phyloP scores from a whole-genome alignment of 1,139 yeast genomes.

The Lodderomyces theae region DNA sequence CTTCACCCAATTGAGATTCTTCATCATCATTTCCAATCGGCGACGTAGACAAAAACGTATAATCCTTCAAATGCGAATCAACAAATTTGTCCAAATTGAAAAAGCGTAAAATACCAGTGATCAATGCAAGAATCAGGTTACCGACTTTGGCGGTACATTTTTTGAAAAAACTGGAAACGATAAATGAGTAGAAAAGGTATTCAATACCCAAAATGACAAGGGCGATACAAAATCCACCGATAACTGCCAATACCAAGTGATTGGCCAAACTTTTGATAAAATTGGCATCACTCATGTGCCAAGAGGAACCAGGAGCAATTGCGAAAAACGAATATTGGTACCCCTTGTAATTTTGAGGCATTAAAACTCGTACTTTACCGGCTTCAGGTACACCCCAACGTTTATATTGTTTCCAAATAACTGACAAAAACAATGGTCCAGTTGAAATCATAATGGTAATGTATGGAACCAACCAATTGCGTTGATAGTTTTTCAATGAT shows the following conservation, averaged over 20 bases:
- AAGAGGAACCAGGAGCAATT: slow-evolving; percentile 76
- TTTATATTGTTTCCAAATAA: slow-evolving; percentile 83
- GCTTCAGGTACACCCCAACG: slow-evolving; percentile 71
- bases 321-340: slow-evolving; percentile 61
- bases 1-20: slow-evolving; percentile 3
- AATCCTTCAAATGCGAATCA: slow-evolving; percentile 1
- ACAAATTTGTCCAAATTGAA: slow-evolving; percentile 16
- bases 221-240: slow-evolving; percentile 64
- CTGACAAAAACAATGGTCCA: slow-evolving; percentile 85
- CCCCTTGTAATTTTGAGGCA: slow-evolving; percentile 69
- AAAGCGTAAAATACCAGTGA: slow-evolving; percentile 11
- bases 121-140: slow-evolving; percentile 1
- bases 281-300: slow-evolving; percentile 86
- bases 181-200: slow-evolving; percentile 55
- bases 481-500: slow-evolving; percentile 58
- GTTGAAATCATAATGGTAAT: slow-evolving; percentile 91
- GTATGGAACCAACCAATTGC: slow-evolving; percentile 80
- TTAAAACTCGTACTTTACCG: slow-evolving; percentile 61
- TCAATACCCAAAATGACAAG: slow-evolving; percentile 57
- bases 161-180: slow-evolving; percentile 32
- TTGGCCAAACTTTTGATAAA: slow-evolving; percentile 67
- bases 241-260: slow-evolving; percentile 67
- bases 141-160: slow-evolving; percentile 19
- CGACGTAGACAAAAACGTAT: background rate
- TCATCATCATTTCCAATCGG: slow-evolving; percentile 3